Conservation (phyloP, 148 eudicot species). For the Bassia scoparia region DNA sequence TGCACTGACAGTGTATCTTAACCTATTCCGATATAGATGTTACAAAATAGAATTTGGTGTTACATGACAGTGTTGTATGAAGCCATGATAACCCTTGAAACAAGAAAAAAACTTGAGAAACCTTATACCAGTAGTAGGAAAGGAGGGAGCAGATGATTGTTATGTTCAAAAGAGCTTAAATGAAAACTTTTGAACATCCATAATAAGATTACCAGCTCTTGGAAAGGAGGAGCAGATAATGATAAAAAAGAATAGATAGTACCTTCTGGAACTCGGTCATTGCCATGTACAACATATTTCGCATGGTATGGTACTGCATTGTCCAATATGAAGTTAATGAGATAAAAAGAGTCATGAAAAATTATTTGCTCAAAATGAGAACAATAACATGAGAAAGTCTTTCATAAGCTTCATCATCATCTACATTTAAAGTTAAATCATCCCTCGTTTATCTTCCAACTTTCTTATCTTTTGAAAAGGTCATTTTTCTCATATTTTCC, state of each 20-base stretch:
- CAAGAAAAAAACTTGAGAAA: background rate
- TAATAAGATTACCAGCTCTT: no score
- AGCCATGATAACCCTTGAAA: background rate
- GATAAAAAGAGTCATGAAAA: background rate
- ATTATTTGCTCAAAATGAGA: no score
- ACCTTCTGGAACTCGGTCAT: slow-evolving; percentile 80
- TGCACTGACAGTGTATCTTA: background rate
- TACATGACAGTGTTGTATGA: no score
- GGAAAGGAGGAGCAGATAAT: background rate
- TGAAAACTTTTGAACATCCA: no score
- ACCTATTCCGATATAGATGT: background rate
- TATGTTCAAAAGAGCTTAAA: background rate
- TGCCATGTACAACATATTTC: slow-evolving; percentile 70
- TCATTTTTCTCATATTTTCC: no score
- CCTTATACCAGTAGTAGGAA: background rate
- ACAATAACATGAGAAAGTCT: no score
- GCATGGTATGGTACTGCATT: slow-evolving; percentile 70
- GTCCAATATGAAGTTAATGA: slow-evolving; percentile 7
- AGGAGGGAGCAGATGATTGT: background rate
- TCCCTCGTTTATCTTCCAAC: no score
- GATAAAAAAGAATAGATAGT: slow-evolving; percentile 11
- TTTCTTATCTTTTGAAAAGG: no score
- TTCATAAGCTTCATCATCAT: no score
- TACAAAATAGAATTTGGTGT: background rate
- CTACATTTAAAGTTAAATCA: no score